phyloP scores from a whole-genome alignment of 495 filamentous ascomycete species.

The Penicillium paxilli region DNA sequence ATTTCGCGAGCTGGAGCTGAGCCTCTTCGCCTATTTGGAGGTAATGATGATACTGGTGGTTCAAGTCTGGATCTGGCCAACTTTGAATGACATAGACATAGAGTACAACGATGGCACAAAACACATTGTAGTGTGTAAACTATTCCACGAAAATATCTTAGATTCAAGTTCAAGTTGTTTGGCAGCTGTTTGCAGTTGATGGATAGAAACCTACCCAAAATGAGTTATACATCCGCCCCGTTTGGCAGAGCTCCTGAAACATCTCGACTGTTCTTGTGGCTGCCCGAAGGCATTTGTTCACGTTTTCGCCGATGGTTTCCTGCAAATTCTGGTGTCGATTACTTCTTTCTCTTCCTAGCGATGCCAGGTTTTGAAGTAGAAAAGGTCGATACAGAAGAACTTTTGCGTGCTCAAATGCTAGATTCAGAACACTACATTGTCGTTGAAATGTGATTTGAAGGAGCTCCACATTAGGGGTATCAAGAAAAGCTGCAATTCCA shows the following conservation, averaged over 20 bases:
- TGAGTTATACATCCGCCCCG: conserved; percentile 17
- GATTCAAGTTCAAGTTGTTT: no score
- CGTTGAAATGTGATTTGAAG: conserved; percentile 26
- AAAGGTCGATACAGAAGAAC: conserved; percentile 28
- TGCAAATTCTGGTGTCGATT: background rate
- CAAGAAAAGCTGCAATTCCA: conserved; percentile 20
- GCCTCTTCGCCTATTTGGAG: conserved; percentile 19
- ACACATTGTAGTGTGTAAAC: conserved; percentile 30
- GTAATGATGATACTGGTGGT: background rate
- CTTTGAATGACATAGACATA: conserved; percentile 24
- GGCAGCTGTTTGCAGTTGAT: background rate
- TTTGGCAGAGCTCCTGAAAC: conserved; percentile 18
- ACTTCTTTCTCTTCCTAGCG: background rate
- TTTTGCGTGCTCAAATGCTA: conserved; percentile 27
- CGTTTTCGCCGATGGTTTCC: conserved; percentile 7
- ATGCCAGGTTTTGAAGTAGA: conserved; percentile 18
- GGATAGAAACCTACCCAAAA: conserved; percentile 18
- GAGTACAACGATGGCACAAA: conserved; percentile 25
- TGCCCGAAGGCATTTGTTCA: conserved; percentile 15
- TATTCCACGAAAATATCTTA: no score
- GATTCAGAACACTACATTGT: conserved; percentile 27
- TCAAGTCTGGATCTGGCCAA: background rate
- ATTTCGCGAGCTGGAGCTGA: conserved; percentile 20
- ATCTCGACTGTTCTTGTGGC: conserved; percentile 18
- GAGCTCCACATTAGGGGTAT: conserved; percentile 22